Percentiles rank a stretch among this genome's conserved stretches.
Evolutionary conservation across 345 rosid species (phyloP).

Genomic region (Syzygium grande): DNA sequence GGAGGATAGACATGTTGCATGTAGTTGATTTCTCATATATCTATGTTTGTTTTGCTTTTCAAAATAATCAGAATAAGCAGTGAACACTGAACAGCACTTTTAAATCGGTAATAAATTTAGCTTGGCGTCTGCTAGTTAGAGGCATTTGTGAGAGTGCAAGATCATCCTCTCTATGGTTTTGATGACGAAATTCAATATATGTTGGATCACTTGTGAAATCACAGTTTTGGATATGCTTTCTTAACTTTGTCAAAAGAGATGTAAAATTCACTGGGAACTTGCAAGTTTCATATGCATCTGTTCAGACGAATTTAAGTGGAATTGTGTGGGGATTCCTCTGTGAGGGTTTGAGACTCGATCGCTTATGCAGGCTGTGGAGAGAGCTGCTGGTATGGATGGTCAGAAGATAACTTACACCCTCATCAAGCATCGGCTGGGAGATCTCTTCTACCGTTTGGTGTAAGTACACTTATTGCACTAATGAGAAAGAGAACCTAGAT

Average conservation of each 20-base stretch:
- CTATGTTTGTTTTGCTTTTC: background rate
- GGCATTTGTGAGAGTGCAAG: background rate
- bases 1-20: background rate
- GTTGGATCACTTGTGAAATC: background rate
- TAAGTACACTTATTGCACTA: conserved; percentile 18
- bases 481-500: background rate
- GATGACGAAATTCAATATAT: background rate
- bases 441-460: conserved; percentile 94
- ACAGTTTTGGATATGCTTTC: background rate
- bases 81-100: background rate
- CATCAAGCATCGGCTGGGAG: conserved; percentile 95
- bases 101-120: background rate
- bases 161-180: background rate
- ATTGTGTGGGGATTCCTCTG: background rate
- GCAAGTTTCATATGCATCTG: background rate
- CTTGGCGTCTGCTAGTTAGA: background rate
- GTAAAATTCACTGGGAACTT: background rate
- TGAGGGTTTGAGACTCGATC: background rate
- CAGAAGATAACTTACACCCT: conserved; percentile 91
- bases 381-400: conserved; percentile 98
- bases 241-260: background rate
- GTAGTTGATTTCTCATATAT: background rate
- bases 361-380: conserved; percentile 73
- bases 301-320: background rate
- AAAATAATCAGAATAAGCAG: background rate